Evolutionary conservation across 2,329 filamentous ascomycete species (phyloP).

Genomic region (Fusarium sp.): DNA sequence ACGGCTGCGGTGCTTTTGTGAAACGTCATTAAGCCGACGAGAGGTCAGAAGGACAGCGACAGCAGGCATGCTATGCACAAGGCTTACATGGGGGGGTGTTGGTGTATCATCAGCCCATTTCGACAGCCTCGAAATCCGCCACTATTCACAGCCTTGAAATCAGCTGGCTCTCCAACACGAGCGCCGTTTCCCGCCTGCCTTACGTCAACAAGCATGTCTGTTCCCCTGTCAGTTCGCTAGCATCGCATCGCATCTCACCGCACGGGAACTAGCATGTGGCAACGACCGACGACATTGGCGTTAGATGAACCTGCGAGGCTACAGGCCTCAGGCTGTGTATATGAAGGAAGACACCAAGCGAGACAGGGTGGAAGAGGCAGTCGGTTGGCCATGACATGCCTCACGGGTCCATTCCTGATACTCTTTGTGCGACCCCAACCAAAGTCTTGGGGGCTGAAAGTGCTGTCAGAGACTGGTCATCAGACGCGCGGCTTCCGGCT

Average conservation of each 20-base stretch:
- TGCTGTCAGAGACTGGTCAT: not conserved
- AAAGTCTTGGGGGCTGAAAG: not conserved
- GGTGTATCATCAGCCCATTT: slow-evolving; percentile 2
- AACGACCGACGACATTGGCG: not conserved
- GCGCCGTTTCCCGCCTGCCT: not conserved
- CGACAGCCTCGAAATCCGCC: slow-evolving; percentile 10
- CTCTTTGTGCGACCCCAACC: not conserved
- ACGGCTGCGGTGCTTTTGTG: not conserved
- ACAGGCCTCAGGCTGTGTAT: not conserved
- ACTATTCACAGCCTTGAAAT: slow-evolving; percentile 5
- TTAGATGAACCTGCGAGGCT: slow-evolving; percentile 2
- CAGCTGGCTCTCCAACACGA: not conserved
- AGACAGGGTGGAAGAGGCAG: not conserved
- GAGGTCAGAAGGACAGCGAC: not conserved
- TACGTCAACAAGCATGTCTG: not conserved
- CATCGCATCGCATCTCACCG: not conserved
- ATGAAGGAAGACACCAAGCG: not conserved
- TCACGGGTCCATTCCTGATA: slow-evolving; percentile 1
- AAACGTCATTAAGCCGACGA: not conserved
- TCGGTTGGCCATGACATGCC: not conserved
- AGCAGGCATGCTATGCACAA: not conserved
- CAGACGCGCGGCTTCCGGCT: slow-evolving; percentile 3
- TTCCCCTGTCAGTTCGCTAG: not conserved
- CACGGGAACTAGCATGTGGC: not conserved
- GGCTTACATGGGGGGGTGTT: slow-evolving; percentile 3